Percentiles rank a stretch among this genome's conserved stretches.
phyloP scores from a whole-genome alignment of 352 stramenopile species.

The Globisporangium emineosum region DNA sequence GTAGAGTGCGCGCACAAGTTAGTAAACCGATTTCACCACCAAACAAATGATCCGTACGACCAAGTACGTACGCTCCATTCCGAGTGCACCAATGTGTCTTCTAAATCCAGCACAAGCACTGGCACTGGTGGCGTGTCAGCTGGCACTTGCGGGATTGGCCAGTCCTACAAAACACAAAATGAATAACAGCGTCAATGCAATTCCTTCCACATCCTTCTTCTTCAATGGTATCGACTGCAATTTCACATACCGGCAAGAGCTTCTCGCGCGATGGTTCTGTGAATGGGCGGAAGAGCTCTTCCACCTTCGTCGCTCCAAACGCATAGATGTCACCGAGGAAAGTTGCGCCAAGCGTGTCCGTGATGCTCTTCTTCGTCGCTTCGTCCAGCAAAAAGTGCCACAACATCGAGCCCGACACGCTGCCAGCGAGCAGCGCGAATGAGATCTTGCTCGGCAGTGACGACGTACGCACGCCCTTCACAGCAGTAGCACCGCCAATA shows the following conservation, averaged over 20 bases:
- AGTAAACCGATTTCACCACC: not conserved
- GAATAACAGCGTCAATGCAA: not conserved
- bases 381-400: slow-evolving; percentile 81
- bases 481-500: slow-evolving; percentile 11
- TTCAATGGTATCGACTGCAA: not conserved
- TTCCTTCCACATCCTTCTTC: slow-evolving; percentile 5
- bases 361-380: slow-evolving; percentile 38
- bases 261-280: slow-evolving; percentile 81
- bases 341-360: slow-evolving; percentile 46
- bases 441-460: slow-evolving; percentile 75
- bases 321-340: slow-evolving; percentile 65
- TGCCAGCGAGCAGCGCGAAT: slow-evolving; percentile 54
- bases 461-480: slow-evolving; percentile 61
- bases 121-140: slow-evolving; percentile 73
- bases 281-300: slow-evolving; percentile 70
- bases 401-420: slow-evolving; percentile 56
- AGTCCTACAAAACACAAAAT: slow-evolving; percentile 37
- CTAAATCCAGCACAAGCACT: slow-evolving; percentile 80
- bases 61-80: slow-evolving; percentile 82
- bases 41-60: not conserved
- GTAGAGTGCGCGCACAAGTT: not conserved
- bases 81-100: slow-evolving; percentile 86
- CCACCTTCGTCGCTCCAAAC: slow-evolving; percentile 54
- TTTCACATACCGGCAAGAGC: slow-evolving; percentile 50
- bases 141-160: slow-evolving; percentile 78